Base-by-base conservation (phyloP, 176 grass and related monocot species). In the Puya raimondii region DNA sequence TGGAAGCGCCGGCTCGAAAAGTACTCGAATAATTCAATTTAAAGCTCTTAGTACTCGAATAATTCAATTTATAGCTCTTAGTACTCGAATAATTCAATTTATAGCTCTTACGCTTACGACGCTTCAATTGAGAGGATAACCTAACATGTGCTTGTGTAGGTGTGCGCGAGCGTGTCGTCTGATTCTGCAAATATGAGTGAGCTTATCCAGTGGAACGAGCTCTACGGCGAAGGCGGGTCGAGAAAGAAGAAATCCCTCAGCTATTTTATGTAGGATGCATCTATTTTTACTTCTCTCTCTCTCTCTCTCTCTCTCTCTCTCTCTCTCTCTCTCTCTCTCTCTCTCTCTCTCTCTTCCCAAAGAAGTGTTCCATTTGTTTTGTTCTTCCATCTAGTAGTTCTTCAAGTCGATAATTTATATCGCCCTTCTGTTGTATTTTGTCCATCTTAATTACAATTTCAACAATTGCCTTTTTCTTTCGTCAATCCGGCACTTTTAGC, bases 221-320 rank as follows among this genome's bases (percentile, higher is more conserved):
- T 99, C 53, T 99, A 99, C 27, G 94, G 94, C 0, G 94, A 99
- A 90, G 94, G 94, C 0, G 94, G 94, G 48, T 99, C 94, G 2
- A 93, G 89, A 80, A 99, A 93, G 80, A 93, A 87, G 79, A 99
- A 86, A 78, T 82, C 89, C 49, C 77, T 99, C 50, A 99, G 94
- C 80, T 99, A 99, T 84, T 99, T 99, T 65, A 99, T 99, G 94
- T 99, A 84, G 87, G 71, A 80, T 53, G 14, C 47, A 67, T 65
- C 69, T 86, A 18, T 18, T 61, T 16, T 61, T 18, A 7, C 9
- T 16, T 61, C 56, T 61, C 16, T 42, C 33, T 42, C 33, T 42
- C 33, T 1, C 33, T 42, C 56, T 18, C 7, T 18, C 56, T 10
- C 10, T 42, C 4, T 42, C 14, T 18, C 16, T 10, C n/a, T 22